These are phyloP conservation scores for Barbarea vulgaris DNA, from an alignment of 345 rosid genomes.

Conservation along the genomic window DNA sequence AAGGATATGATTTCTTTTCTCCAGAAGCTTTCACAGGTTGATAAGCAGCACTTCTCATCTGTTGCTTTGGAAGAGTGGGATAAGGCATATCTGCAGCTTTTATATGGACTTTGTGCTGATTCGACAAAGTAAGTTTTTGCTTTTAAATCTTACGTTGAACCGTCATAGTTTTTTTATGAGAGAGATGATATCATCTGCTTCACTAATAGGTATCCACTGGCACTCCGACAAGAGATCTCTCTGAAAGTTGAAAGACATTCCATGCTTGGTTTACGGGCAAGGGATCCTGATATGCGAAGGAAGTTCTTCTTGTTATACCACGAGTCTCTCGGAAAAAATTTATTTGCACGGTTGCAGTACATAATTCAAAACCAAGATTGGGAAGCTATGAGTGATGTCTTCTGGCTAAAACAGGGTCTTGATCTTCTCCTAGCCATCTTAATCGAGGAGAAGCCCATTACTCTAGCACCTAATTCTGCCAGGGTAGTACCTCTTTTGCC, in stretches of 20 bases:
- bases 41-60: conserved; percentile 71
- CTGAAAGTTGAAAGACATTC: conserved; percentile 94
- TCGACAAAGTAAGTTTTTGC: conserved; percentile 66
- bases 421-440: conserved; percentile 93
- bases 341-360: conserved; percentile 79
- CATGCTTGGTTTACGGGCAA: conserved; percentile 96
- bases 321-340: conserved; percentile 71
- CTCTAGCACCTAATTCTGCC: conserved; percentile 96
- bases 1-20: conserved; percentile 85
- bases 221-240: conserved; percentile 87
- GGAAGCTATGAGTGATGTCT: conserved; percentile 97
- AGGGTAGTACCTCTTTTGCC: conserved; percentile 66
- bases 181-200: conserved; percentile 37
- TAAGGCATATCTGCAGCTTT: conserved; percentile 86
- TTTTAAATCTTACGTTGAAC: conserved; percentile 10
- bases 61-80: conserved; percentile 88
- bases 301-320: conserved; percentile 83
- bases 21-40: conserved; percentile 90
- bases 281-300: conserved; percentile 86
- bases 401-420: conserved; percentile 99
- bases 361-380: conserved; percentile 90
- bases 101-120: conserved; percentile 83
- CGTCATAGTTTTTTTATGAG: conserved; percentile 12
- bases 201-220: conserved; percentile 57
- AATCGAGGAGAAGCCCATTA: conserved; percentile 81